A percentile compares a stretch with the other conserved stretches of the same genome.
Evolutionary conservation across 1,139 yeast species (phyloP).

Genomic region (Lodderomyces theae): DNA sequence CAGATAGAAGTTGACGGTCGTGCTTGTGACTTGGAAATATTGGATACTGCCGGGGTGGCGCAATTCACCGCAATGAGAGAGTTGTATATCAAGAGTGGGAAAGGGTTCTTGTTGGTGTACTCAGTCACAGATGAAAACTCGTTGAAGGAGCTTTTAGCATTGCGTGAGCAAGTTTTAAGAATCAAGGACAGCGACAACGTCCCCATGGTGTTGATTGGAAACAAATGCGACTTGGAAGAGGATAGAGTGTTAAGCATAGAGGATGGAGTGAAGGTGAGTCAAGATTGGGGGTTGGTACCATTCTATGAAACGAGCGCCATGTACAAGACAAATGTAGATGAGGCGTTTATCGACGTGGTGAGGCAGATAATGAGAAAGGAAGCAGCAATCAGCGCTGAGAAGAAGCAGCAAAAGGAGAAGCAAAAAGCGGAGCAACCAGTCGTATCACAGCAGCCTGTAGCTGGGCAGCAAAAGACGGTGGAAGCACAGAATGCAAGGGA

Average conservation of each 20-base stretch:
- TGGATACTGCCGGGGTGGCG: constrained; percentile 54
- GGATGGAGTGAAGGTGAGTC: constrained; percentile 80
- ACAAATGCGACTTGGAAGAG: constrained; percentile 76
- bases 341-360: constrained; percentile 85
- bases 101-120: constrained; percentile 84
- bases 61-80: constrained; percentile 59
- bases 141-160: constrained; percentile 73
- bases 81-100: constrained; percentile 79
- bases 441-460: constrained; percentile 3
- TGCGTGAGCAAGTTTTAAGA: constrained; percentile 83
- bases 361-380: constrained; percentile 83
- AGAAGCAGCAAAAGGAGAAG: constrained; percentile 36
- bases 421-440: constrained; percentile 12
- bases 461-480: constrained; percentile 3
- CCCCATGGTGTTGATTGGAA: constrained; percentile 86
- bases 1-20: constrained; percentile 91
- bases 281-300: constrained; percentile 83
- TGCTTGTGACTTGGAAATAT: constrained; percentile 75
- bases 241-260: constrained; percentile 75
- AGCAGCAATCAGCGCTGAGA: constrained; percentile 47
- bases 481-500: constrained; percentile 10
- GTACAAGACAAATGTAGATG: constrained; percentile 85
- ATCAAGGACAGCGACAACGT: constrained; percentile 78
- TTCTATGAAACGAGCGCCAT: constrained; percentile 95
- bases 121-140: constrained; percentile 87